Base-by-base conservation (phyloP, 2,329 filamentous ascomycete species). In the Paradendryphiella salina region DNA sequence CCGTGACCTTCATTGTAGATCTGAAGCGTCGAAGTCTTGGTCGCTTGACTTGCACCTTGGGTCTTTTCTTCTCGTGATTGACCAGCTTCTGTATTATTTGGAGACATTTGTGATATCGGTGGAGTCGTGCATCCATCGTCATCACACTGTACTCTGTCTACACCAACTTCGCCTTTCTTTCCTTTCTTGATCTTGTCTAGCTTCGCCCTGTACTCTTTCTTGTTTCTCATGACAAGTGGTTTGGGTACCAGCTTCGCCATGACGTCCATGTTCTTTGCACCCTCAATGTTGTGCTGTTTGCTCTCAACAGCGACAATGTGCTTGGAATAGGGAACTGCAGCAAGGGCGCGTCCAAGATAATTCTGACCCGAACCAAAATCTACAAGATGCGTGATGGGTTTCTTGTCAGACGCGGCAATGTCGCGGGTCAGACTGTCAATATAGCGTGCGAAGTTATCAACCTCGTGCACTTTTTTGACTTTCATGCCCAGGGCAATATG, bases 331-430 rank as follows among this genome's bases (percentile, higher is more conserved):
- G 92, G 91, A 46, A 86, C 80, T 55, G 87, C 90, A 11, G 93
- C 93, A 50, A 99, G 79, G 1, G 90, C 88, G 37, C 94, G 83
- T 0, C 94, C 93, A 3, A 99, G 84, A 67, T 99, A 99, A 68
- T 96, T 97, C 72, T 97, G 93, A 0, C 94, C 94, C 45, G 91
- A 96, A 21, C 94, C 94, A 73, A 97, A 96, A 74, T 99, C 94
- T 40, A 97, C 87, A 51, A 96, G 85, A 75, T 97, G 92, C 0
- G 90, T 89, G 53, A 96, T 85, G 5, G 70, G 67, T 7, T 49
- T 73, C 62, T 46, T 67, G 9, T 60, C 54, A 3, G 63, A 59
- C 1, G 53, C 52, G 34, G 58, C 58, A 34, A 86, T 81, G 1
- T 82, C 76, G 1, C 77, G 68, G 3, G 82, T 80, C 18, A 96